Base-by-base conservation (phyloP, 257 asterid genomes). In the Plantago ovata region DNA sequence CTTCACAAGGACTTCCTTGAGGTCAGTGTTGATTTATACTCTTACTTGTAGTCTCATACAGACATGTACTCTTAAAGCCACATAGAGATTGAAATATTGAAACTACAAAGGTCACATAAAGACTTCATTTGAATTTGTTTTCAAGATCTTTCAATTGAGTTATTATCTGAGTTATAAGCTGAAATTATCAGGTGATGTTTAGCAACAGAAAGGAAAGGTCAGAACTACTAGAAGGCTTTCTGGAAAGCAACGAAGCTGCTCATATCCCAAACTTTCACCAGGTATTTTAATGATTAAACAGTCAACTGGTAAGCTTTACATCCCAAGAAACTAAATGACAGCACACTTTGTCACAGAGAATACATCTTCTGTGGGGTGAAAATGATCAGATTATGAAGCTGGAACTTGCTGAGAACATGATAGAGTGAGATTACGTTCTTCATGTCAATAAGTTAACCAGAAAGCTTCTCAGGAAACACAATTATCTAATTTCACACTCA, bases 351-450 rank as follows among this genome's bases (percentile, higher is more conserved):
- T 58, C 69, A 61, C 78, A 89, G 97, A 74, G 81, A 75, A 90
- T 90, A 71, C 96, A 84, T 74, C 84, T 90, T 41, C 72, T 90
- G 0, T 90, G 97, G 97, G 97, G 97, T 2, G 94, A 84, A 66
- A 72, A 86, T 43, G 97, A 90, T 76, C 86, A 81, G 72, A 79
- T 86, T 64, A 86, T 90, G 74, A 86, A 74, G 28, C 43, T 79
- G 53, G 84, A 86, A 53, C 83, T 72, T 59, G 97, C 96, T 56
- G 77, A 78, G 69, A 64, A 73, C 53, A 84, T 84, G 91, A 79
- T 84, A 84, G 79, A 76, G 98, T 87, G 62, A 73, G 87, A 56
- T 72, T 39, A 28, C 33, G 9, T 38, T 13, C 21, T 48, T 20
- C 49, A 44, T 13, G 7, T 45, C 1, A 11, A 45, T 44, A 14